Base-by-base conservation (phyloP, 257 asterid genomes). In the Cynanchum wilfordii region DNA sequence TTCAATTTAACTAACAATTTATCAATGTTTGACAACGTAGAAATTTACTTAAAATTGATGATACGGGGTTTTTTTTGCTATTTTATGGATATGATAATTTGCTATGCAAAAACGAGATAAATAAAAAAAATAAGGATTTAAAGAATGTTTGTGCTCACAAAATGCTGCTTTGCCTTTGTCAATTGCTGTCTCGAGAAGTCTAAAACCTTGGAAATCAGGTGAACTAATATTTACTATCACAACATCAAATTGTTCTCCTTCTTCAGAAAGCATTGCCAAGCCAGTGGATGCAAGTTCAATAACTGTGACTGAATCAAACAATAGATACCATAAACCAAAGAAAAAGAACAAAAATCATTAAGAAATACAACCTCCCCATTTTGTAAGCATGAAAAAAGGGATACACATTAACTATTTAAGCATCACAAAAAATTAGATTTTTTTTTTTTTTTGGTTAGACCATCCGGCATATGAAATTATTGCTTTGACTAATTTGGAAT, bases 241-340 rank as follows among this genome's bases (percentile, higher is more conserved):
- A 24, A 74, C 25, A 22, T 75, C 83, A 27, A 75, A 75, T 27
- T 44, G 68, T 56, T 66, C 33, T 33, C 55, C 54, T 38, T 70
- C 73, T 54, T 40, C 2, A 8, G 6, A 2, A 40, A 79, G 69
- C 29, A 50, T 75, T 40, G 50, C 17, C 55, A 75, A 11, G 9
- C 77, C 83, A 5, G 49, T 50, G n/a, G 71, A 45, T 58, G 59
- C 67, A 36, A 33, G 24, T 22, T 65, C 74, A 36, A 66, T 71
- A 66, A 22, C 42, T 13, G 83, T 75, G 27, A 79, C 83, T 79
- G 76, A 70, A 56, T n/a, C 30, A 24, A 36, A 1, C 24, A 30
- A n/a, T n/a, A n/a, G n/a, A n/a, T n/a, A n/a, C n/a, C n/a, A n/a
- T n/a, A n/a, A n/a, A n/a, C n/a, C 29, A 63, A 33, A 8, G 12